Base-by-base conservation (phyloP, 2,329 filamentous ascomycete species). In the Fusarium marasasianum region DNA sequence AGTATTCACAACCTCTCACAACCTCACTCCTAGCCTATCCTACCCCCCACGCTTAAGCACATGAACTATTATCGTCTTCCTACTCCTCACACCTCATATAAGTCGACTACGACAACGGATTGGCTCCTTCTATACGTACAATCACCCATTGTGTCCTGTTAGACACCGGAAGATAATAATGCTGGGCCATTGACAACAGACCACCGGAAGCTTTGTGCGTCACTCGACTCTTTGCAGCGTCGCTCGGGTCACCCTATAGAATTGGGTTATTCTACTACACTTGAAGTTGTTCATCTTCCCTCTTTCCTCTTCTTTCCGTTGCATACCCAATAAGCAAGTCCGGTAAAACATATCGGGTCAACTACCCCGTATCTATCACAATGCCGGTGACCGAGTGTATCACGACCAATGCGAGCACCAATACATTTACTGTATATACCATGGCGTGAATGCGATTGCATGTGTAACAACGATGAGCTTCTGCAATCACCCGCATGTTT, bases 11-110 rank as follows among this genome's bases (percentile, higher is more conserved):
- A 78, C 76, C 74, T 76, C 72, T 68, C 63, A 73, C 70, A 72
- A 78, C 76, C 74, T 78, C 76, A 59, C 50, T 26, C 74, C 63
- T 44, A 47, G 54, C 66, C 66, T 56, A 63, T 62, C 51, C 63
- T 41, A 45, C 44, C 66, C 17, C 51, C 68, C 54, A 59, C 62
- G 41, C 43, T 43, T 40, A 22, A 41, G 51, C 50, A 26, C 56
- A 53, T 31, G 8, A 38, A 45, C 26, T 24, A 29, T 43, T 20
- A 15, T 29, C 18, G 29, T 24, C 17, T 29, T 54, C 11, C 15
- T 54, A 18, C 12, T 43, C 9, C 5, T 50, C 13, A 35, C 26
- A 18, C 11, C n/a, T 35, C 15, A 20, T 20, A 33, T 6, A 20
- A 38, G 22, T 22, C 40, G 24, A 48, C 40, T 29, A 24, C 15